Percentiles rank a stretch among this genome's conserved stretches.
phyloP scores from a whole-genome alignment of 345 rosid genomes.

The Syzygium oleosum region DNA sequence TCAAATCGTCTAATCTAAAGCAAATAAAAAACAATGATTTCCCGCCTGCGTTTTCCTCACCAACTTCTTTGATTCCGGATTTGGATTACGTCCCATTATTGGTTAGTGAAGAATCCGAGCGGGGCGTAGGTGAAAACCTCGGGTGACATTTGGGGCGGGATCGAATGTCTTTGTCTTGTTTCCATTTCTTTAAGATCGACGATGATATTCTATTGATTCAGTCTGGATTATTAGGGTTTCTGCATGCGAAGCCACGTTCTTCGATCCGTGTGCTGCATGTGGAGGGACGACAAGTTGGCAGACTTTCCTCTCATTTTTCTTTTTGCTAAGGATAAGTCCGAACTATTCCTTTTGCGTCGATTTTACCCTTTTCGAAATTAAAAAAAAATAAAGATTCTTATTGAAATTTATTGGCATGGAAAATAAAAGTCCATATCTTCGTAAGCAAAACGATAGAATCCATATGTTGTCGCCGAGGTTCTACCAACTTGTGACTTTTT shows the following conservation, averaged over 20 bases:
- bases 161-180: not conserved
- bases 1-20: not conserved
- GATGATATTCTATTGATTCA: too few species aligned
- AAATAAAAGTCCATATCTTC: not conserved
- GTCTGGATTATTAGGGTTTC: not conserved
- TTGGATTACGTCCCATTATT: not conserved
- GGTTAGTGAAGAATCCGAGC: not conserved
- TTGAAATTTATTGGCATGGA: not conserved
- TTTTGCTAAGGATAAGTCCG: not conserved
- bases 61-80: not conserved
- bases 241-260: not conserved
- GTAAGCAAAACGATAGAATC: too few species aligned
- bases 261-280: not conserved
- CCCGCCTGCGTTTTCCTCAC: not conserved
- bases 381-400: not conserved
- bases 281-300: not conserved
- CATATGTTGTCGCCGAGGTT: not conserved
- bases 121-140: not conserved
- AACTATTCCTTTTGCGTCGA: not conserved
- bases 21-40: not conserved
- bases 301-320: not conserved
- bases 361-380: not conserved
- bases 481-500: not conserved
- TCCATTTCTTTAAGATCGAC: not conserved
- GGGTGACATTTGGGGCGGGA: not conserved